A percentile compares a stretch with the other conserved stretches of the same genome.
phyloP scores from a whole-genome alignment of 1,139 yeast species.

The Zhuliangozyma blackwelliae region DNA sequence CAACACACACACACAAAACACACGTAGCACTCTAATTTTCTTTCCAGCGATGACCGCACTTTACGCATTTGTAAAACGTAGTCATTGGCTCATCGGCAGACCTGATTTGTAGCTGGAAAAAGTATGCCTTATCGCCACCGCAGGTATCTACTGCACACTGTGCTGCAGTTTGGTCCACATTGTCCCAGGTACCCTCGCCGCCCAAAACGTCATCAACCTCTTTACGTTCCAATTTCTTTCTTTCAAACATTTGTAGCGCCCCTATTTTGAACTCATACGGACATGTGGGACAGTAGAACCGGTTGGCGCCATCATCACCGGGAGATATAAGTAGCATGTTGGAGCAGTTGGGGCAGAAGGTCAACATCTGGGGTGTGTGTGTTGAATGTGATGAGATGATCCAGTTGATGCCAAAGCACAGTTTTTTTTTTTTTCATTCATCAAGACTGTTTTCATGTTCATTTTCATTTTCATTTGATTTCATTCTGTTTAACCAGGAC shows the following conservation, averaged over 20 bases:
- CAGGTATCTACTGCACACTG: constrained; percentile 89
- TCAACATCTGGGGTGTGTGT: constrained; percentile 50
- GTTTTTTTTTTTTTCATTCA: no score
- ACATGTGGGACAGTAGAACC: constrained; percentile 86
- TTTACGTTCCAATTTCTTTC: constrained; percentile 78
- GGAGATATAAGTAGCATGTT: constrained; percentile 65
- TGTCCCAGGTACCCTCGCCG: constrained; percentile 98
- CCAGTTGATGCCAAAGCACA: no score
- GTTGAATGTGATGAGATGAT: no score
- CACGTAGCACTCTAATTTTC: constrained; percentile 77
- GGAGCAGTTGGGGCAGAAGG: constrained; percentile 91
- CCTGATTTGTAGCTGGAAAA: constrained; percentile 93
- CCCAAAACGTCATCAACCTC: constrained; percentile 96
- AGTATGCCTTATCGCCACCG: constrained; percentile 89
- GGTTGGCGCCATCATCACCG: constrained; percentile 40
- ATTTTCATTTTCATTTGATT: no score
- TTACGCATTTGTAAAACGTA: constrained; percentile 89
- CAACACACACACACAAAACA: constrained; percentile 2
- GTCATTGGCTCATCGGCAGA: constrained; percentile 96
- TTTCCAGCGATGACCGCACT: constrained; percentile 94
- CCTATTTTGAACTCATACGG: constrained; percentile 88
- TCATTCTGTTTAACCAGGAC: no score
- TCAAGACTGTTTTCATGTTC: no score
- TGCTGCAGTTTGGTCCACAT: constrained; percentile 84
- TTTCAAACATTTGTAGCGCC: constrained; percentile 79